Percentiles rank a stretch among this genome's conserved stretches.
Evolutionary conservation across 2,329 filamentous ascomycete genomes (phyloP).

Genomic region (Rugonectria rugulosa): DNA sequence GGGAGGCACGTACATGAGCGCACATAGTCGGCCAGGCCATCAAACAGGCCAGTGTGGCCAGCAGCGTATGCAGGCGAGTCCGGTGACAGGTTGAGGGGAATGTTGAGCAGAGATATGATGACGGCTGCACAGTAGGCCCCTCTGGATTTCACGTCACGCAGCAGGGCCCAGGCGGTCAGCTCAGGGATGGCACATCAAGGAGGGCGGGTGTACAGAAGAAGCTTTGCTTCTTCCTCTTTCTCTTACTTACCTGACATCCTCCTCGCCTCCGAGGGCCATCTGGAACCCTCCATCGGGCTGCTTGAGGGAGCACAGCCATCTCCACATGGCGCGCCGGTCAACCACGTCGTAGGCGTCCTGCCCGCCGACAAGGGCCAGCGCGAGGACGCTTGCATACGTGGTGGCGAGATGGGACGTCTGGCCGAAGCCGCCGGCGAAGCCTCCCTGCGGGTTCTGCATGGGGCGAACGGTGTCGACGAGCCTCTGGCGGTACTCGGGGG

Average conservation of each 20-base stretch:
- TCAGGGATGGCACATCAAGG: conserved; percentile 15
- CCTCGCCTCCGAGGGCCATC: conserved; percentile 85
- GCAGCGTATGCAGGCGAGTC: conserved; percentile 72
- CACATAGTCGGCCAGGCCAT: conserved; percentile 81
- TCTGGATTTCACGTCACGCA: conserved; percentile 51
- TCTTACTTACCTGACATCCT: conserved; percentile 79
- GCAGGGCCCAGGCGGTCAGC: conserved; percentile 16
- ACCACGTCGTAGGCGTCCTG: conserved; percentile 76
- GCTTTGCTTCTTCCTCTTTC: too few relatives aligned
- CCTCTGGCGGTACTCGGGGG: conserved; percentile 73
- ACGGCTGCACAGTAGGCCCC: conserved; percentile 93
- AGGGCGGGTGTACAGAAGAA: conserved; percentile 15
- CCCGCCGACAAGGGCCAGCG: conserved; percentile 80
- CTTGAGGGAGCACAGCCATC: conserved; percentile 87
- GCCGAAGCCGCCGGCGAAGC: conserved; percentile 93
- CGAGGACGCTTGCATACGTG: conserved; percentile 84
- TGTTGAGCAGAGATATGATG: conserved; percentile 80
- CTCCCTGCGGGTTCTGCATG: conserved; percentile 83
- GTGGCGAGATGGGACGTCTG: conserved; percentile 89
- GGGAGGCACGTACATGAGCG: conserved; percentile 72
- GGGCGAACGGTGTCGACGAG: conserved; percentile 78
- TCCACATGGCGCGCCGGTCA: conserved; percentile 87
- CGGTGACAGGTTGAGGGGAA: conserved; percentile 80
- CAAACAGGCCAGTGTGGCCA: conserved; percentile 71
- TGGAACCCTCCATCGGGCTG: conserved; percentile 89